phyloP scores from a whole-genome alignment of 192 early-diverging fungal species.

The Geranomyces michiganensis region DNA sequence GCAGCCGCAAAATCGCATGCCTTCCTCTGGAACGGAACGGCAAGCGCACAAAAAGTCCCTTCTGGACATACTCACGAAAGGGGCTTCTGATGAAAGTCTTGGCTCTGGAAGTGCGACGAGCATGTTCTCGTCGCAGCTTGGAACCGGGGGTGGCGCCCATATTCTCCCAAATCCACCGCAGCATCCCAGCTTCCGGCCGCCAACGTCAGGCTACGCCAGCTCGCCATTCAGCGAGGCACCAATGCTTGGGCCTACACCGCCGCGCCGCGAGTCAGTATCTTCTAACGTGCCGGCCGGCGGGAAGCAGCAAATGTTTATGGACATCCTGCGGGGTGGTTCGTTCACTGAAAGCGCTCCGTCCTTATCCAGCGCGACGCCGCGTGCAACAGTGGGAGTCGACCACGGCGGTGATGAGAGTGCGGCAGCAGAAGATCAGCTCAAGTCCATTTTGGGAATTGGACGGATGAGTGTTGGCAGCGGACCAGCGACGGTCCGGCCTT shows the following conservation, averaged over 20 bases:
- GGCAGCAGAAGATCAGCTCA: slow-evolving; percentile 8
- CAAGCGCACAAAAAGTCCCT: slow-evolving; percentile 27
- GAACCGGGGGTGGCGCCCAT: neutral
- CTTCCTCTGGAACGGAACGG: neutral
- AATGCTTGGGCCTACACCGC: neutral
- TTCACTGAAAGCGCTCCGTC: neutral
- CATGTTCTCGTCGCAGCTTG: neutral
- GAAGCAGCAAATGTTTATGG: slow-evolving; percentile 35
- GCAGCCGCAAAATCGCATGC: slow-evolving; percentile 5
- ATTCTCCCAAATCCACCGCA: slow-evolving; percentile 17
- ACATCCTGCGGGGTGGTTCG: slow-evolving; percentile 20
- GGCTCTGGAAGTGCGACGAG: neutral
- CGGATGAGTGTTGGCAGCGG: neutral
- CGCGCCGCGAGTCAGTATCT: neutral
- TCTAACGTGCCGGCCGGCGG: no score
- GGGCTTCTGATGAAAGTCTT: neutral
- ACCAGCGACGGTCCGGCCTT: neutral
- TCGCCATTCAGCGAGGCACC: neutral
- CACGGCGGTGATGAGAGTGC: neutral
- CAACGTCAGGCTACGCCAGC: neutral
- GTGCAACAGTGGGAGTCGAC: neutral
- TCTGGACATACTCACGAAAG: slow-evolving; percentile 32
- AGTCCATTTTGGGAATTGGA: slow-evolving; percentile 24
- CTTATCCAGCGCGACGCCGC: neutral
- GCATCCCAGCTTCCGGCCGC: slow-evolving; percentile 14